Evolutionary conservation across 2,329 filamentous ascomycete species (phyloP), one percentile per base, ranked within the genome.

Genomic region (Scortechinia acanthostroma): DNA sequence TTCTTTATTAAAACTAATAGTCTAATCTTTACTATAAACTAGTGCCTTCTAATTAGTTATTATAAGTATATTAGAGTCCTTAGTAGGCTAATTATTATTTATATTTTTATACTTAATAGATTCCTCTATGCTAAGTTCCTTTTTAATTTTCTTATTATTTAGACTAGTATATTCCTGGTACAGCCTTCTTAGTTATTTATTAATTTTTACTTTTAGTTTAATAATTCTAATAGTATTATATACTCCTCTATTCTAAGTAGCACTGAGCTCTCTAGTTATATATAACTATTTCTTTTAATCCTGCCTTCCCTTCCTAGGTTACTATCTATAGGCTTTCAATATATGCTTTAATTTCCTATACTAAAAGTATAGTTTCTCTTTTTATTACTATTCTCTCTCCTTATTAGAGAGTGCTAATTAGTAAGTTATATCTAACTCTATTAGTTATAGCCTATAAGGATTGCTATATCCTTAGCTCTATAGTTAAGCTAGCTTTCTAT

Each of bases 361-460:
- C n/a, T 10, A 10, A n/a, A 30, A 30, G 25, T n/a, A 30, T 10
- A 30, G 25, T 30, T 30, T 30, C 25, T 30, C 25, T 30, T 30
- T 30, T n/a, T 30, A 10, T n/a, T n/a, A 10, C n/a, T n/a, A n/a
- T 30, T 30, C 25, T n/a, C n/a, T 30, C 25, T 30, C 25, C 25
- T 30, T 10, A 30, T 30, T 10, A n/a, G 25, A 30, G 25, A 30
- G n/a, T 10, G 25, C 10, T n/a, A 10, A 10, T n/a, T 30, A n/a
- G 10, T 30, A n/a, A 10, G 25, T 30, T 10, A n/a, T n/a, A 30
- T 30, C 25, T n/a, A 30, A n/a, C 25, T 30, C 25, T n/a, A 30
- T 30, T 30, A n/a, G 25, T 30, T n/a, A n/a, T 30, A n/a, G 25
- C 25, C 25, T n/a, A 30, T 30, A 30, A n/a, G 25, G 25, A 30